phyloP scores from a whole-genome alignment of 2,329 filamentous ascomycete species.

The Zymoseptoria brevis region DNA sequence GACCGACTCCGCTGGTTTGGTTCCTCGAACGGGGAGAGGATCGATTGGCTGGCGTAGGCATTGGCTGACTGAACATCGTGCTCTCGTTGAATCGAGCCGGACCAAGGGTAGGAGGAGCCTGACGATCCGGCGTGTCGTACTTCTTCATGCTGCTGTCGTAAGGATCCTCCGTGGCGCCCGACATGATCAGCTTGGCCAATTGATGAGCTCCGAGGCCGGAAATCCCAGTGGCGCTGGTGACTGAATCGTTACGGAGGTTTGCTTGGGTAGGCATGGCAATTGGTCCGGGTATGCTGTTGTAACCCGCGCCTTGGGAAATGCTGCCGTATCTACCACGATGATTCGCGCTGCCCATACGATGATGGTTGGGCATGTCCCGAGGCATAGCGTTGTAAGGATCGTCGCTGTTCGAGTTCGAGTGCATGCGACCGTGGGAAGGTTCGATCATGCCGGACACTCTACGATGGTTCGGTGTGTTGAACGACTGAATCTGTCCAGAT shows the following conservation, averaged over 20 bases:
- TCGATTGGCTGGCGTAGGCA: neutral
- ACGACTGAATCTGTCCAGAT: neutral
- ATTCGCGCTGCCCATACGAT: neutral
- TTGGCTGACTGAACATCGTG: conserved; percentile 10
- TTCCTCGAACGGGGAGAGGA: neutral
- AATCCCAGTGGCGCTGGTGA: neutral
- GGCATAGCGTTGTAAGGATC: neutral
- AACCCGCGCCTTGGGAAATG: neutral
- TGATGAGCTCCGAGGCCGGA: neutral
- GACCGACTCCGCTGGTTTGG: neutral
- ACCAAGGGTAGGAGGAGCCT: conserved; percentile 11
- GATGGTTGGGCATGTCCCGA: neutral
- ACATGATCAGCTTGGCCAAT: conserved; percentile 10
- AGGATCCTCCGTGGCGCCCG: conserved; percentile 13
- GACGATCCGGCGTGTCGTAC: conserved; percentile 7
- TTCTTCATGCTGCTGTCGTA: conserved; percentile 10
- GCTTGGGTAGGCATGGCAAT: neutral
- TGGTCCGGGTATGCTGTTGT: neutral
- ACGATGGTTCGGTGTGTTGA: neutral
- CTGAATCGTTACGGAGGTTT: neutral
- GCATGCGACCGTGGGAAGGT: neutral
- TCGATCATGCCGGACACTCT: neutral
- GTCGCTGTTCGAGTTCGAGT: neutral
- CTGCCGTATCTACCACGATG: neutral
- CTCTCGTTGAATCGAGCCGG: conserved; percentile 20